Conservation (phyloP, 257 asterid genomes). For the Lithospermum erythrorhizon region DNA sequence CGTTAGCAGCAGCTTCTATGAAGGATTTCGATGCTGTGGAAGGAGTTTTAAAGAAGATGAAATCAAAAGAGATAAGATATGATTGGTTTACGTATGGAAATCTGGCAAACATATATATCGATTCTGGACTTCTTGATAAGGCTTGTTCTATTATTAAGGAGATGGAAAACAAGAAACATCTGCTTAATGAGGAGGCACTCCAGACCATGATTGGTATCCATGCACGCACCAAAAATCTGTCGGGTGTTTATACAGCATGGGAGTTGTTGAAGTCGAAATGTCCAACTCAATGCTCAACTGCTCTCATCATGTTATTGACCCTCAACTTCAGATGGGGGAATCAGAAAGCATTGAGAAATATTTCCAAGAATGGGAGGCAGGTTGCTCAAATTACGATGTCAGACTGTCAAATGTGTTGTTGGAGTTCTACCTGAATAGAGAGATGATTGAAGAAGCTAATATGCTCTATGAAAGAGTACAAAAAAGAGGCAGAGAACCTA, state of each 20-base stretch:
- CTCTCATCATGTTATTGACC: slow-evolving; percentile 20
- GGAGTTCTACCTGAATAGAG: slow-evolving; percentile 35
- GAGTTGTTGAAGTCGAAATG: slow-evolving; percentile 12
- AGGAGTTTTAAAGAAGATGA: slow-evolving; percentile 54
- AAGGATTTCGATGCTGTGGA: slow-evolving; percentile 39
- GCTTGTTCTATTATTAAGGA: slow-evolving; percentile 29
- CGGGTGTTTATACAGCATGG: slow-evolving; percentile 42
- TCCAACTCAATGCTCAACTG: slow-evolving; percentile 13
- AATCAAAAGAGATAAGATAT: slow-evolving; percentile 22
- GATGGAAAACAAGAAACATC: slow-evolving; percentile 35
- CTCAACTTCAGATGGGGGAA: slow-evolving; percentile 36
- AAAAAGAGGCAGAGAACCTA: slow-evolving; percentile 24
- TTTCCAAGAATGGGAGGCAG: slow-evolving; percentile 53
- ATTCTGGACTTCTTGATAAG: slow-evolving; percentile 37
- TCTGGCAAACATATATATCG: slow-evolving; percentile 43
- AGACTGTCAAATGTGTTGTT: slow-evolving; percentile 55
- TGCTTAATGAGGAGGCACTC: slow-evolving; percentile 15
- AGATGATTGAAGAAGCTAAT: slow-evolving; percentile 57
- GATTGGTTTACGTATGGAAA: slow-evolving; percentile 53
- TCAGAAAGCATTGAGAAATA: slow-evolving; percentile 36
- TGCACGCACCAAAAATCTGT: slow-evolving; percentile 33
- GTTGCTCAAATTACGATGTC: slow-evolving; percentile 27
- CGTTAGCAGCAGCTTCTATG: slow-evolving; percentile 39
- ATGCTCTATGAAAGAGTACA: slow-evolving; percentile 26
- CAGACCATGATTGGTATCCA: slow-evolving; percentile 39